Evolutionary conservation across 2,329 filamentous ascomycete species (phyloP).

Genomic region (Sporothrix dimorphospora): DNA sequence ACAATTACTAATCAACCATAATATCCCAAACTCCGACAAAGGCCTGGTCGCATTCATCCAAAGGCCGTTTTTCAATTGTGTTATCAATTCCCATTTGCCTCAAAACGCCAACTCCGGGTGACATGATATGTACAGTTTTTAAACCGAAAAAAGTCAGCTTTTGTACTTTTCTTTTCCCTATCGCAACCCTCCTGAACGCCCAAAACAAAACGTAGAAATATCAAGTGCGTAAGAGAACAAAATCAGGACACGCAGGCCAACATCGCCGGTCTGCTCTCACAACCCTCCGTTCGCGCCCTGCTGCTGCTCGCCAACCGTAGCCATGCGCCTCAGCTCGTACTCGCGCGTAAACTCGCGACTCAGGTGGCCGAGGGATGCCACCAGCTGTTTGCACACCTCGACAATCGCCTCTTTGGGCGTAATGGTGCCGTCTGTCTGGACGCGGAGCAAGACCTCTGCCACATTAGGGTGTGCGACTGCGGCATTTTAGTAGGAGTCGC

Average conservation of each 20-base stretch:
- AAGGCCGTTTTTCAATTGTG: background rate
- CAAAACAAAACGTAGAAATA: background rate
- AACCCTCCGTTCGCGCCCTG: slow-evolving; percentile 35
- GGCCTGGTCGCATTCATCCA: background rate
- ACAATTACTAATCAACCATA: background rate
- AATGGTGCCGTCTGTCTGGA: slow-evolving; percentile 88
- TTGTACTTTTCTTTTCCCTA: slow-evolving; percentile 9
- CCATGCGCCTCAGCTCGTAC: slow-evolving; percentile 86
- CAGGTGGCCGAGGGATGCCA: slow-evolving; percentile 77
- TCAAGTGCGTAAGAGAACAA: background rate
- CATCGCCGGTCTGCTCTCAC: background rate
- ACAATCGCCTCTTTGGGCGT: slow-evolving; percentile 88
- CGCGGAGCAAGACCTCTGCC: slow-evolving; percentile 68
- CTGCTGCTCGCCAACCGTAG: slow-evolving; percentile 64
- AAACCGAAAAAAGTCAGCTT: background rate
- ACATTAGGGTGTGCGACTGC: slow-evolving; percentile 63
- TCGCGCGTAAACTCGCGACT: slow-evolving; percentile 91
- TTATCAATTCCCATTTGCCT: slow-evolving; percentile 6
- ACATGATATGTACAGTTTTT: background rate
- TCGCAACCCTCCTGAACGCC: slow-evolving; percentile 12
- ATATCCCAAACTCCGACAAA: background rate
- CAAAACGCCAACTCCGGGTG: background rate
- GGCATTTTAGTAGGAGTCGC: background rate
- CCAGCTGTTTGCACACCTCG: slow-evolving; percentile 77
- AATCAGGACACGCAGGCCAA: background rate